phyloP scores from a whole-genome alignment of 352 stramenopile genomes.

The Globisporangium orthogonon region DNA sequence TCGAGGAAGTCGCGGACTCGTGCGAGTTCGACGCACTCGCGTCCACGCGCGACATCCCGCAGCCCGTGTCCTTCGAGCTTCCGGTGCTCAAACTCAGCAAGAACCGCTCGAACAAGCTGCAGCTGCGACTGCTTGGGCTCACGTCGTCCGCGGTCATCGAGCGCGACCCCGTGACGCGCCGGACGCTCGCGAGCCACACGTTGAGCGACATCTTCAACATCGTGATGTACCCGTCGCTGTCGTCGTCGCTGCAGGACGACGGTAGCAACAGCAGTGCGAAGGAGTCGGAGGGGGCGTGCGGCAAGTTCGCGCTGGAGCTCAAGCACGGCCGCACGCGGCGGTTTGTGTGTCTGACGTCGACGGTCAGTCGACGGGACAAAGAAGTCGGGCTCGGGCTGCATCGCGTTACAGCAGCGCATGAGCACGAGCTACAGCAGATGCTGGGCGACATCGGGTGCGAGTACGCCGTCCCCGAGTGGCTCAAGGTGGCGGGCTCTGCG shows the following conservation, averaged over 20 bases:
- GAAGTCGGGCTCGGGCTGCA: slow-evolving; percentile 72
- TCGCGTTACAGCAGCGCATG: slow-evolving; percentile 37
- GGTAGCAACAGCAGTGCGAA: slow-evolving; percentile 27
- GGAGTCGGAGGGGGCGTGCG: slow-evolving; percentile 49
- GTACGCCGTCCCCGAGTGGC: slow-evolving; percentile 46
- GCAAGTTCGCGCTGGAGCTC: slow-evolving; percentile 81
- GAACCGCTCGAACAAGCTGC: slow-evolving; percentile 57
- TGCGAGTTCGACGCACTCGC: slow-evolving; percentile 80
- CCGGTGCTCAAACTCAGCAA: slow-evolving; percentile 85
- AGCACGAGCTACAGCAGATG: slow-evolving; percentile 64
- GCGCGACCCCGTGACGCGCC: slow-evolving; percentile 61
- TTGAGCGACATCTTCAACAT: slow-evolving; percentile 85
- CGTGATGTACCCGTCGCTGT: slow-evolving; percentile 82
- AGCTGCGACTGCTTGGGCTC: slow-evolving; percentile 66
- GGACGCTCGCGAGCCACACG: slow-evolving; percentile 55
- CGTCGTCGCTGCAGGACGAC: slow-evolving; percentile 41
- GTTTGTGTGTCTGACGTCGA: slow-evolving; percentile 65
- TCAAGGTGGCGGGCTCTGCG: slow-evolving; percentile 65
- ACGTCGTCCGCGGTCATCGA: slow-evolving; percentile 69
- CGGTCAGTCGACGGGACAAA: slow-evolving; percentile 55
- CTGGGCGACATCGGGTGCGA: slow-evolving; percentile 71
- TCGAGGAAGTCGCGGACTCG: slow-evolving; percentile 80
- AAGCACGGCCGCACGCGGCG: slow-evolving; percentile 77
- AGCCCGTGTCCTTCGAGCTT: slow-evolving; percentile 79
- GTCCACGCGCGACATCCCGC: slow-evolving; percentile 69